Percentiles rank a stretch among this genome's conserved stretches.
These are phyloP conservation scores for Candida ficus DNA, from an alignment of 805 yeast genomes.

Conservation along the genomic window DNA sequence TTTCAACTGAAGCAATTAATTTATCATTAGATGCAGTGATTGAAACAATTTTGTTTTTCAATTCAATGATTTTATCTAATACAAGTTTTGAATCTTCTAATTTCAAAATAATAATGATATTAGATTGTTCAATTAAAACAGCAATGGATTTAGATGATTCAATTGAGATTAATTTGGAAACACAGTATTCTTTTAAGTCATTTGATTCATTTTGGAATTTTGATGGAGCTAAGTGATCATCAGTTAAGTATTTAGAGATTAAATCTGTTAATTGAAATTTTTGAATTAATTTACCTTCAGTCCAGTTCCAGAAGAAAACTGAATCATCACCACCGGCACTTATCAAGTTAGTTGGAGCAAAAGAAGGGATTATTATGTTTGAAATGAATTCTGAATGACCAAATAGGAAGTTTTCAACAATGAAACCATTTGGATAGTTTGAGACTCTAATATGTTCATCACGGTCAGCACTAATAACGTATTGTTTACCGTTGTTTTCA, in stretches of 20 bases:
- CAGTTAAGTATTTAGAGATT: constrained; percentile 41
- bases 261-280: constrained; percentile 43
- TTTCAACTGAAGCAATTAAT: constrained; percentile 31
- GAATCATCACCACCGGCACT: constrained; percentile 92
- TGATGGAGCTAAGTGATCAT: constrained; percentile 58
- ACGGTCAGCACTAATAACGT: constrained; percentile 77
- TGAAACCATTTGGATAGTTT: constrained; percentile 68
- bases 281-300: constrained; percentile 37
- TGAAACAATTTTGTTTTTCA: constrained; percentile 27
- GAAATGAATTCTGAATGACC: constrained; percentile 87
- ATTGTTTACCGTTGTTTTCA: constrained; percentile 38
- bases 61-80: constrained; percentile 26
- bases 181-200: constrained; percentile 45
- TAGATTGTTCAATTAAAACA: constrained; percentile 49
- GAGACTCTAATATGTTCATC: constrained; percentile 93
- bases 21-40: constrained; percentile 30
- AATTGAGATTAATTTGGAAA: constrained; percentile 39
- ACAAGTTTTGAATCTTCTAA: constrained; percentile 20
- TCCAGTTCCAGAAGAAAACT: constrained; percentile 79
- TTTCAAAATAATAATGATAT: constrained; percentile 31
- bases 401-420: constrained; percentile 77
- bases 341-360: constrained; percentile 47
- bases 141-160: constrained; percentile 29
- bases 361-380: constrained; percentile 48
- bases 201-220: constrained; percentile 52